Conservation (phyloP, 768 basidiomycete species). For the Aureoboletus auriporus region DNA sequence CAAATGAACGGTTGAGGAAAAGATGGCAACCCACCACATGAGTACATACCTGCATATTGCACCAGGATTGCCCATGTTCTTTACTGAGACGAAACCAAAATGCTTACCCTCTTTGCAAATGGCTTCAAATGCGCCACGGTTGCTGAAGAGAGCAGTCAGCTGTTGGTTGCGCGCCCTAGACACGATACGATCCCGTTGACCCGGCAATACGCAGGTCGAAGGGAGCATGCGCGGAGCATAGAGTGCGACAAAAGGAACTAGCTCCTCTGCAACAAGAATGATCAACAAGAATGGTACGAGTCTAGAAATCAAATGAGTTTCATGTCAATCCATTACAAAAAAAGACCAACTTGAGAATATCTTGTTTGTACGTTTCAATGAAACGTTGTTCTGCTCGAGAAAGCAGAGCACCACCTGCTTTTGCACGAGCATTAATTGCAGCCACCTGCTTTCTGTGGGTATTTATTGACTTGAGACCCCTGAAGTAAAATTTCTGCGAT, state of each 20-base stretch:
- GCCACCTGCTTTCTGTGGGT: conserved; percentile 52
- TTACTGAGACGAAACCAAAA: conserved; percentile 25
- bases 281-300: conserved; percentile 77
- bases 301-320: conserved; percentile 27
- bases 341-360: conserved; percentile 60
- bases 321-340: neutral
- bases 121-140: conserved; percentile 36
- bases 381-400: conserved; percentile 69
- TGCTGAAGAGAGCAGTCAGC: conserved; percentile 36
- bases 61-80: conserved; percentile 18
- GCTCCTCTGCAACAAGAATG: conserved; percentile 71
- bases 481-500: conserved; percentile 76
- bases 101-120: conserved; percentile 30
- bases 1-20: conserved; percentile 4
- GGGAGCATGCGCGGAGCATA: conserved; percentile 84
- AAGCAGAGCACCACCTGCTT: conserved; percentile 55
- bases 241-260: conserved; percentile 79
- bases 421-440: conserved; percentile 52
- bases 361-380: conserved; percentile 60
- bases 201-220: conserved; percentile 81
- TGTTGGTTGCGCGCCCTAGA: conserved; percentile 46
- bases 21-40: conserved; percentile 20
- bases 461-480: conserved; percentile 70
- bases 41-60: conserved; percentile 52
- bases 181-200: conserved; percentile 66